Evolutionary conservation across 164 flowering plant genomes (phyloP), one percentile per base, ranked within the genome.

Genomic region (Sedum album): DNA sequence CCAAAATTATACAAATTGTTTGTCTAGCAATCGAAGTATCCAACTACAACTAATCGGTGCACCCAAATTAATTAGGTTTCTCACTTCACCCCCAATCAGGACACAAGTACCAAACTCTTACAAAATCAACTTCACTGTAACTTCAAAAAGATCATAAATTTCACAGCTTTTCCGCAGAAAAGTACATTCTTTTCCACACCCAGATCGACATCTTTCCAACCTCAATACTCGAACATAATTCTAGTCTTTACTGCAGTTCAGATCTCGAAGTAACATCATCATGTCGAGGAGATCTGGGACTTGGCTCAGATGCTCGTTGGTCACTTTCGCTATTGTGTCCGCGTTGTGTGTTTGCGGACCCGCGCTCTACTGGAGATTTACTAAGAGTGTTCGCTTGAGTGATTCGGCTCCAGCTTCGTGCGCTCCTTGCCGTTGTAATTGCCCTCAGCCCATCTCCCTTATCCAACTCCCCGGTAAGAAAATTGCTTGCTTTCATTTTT

Each of bases 271-370:
- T 13, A 23, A 7, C 46, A 41, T 41, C 46, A 41, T 41, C 77
- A 90, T 88, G 96, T 73, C 87, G 63, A 74, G 89, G 68, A 71
- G 91, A 77, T 82, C 88, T 6, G 89, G 86, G 42, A 63, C 72
- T 38, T 88, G 93, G 61, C 60, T 89, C 76, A 78, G 91, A 74
- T 88, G 85, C 69, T 86, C 91, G 76, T 72, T 92, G 72, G 91
- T 92, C 66, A 68, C 81, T 2, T 89, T 92, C 46, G 96, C 96
- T 17, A 79, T 88, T 15, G 82, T 82, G 9, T 92, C 91, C 20
- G 94, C 97, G 53, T 72, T 92, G 30, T 88, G 74, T 66, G 92
- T 92, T 0, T 85, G 86, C 70, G 97, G 86, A 6, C 96, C 97
- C 68, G 94, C 92, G 68, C 72, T 90, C 14, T 90, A 81, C 70